These are phyloP conservation scores for Diaporthe vexans DNA, from an alignment of 2,329 filamentous ascomycete species.

Conservation along the genomic window DNA sequence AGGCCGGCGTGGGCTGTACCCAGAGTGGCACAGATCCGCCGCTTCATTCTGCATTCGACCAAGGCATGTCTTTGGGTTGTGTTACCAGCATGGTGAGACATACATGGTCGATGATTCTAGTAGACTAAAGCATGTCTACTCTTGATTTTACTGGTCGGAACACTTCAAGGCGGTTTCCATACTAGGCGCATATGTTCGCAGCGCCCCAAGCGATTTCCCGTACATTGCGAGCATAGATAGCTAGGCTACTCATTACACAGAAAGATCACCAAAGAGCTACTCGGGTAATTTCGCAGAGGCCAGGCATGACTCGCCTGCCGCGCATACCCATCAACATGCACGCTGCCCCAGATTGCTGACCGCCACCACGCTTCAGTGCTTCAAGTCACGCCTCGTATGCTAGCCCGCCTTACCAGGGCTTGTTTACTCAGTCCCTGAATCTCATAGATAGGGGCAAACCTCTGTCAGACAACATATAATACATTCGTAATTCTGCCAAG, in stretches of 20 bases:
- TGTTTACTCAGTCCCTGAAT: neutral
- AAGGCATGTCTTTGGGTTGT: neutral
- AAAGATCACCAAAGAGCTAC: slow-evolving; percentile 1
- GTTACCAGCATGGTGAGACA: neutral
- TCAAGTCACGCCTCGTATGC: slow-evolving; percentile 1
- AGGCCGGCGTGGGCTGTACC: slow-evolving; percentile 16
- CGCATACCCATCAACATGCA: neutral
- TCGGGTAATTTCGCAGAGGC: slow-evolving; percentile 11
- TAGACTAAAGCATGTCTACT: neutral
- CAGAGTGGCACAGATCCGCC: slow-evolving; percentile 6
- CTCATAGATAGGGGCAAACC: neutral
- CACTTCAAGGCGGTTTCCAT: neutral
- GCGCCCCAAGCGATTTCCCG: neutral
- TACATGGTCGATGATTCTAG: neutral
- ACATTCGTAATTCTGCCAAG: slow-evolving; percentile 21
- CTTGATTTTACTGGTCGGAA: neutral
- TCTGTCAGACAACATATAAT: slow-evolving; percentile 24
- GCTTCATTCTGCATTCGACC: neutral
- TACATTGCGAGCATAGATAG: neutral
- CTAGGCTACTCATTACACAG: slow-evolving; percentile 12
- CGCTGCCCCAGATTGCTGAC: slow-evolving; percentile 19
- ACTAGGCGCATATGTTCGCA: neutral
- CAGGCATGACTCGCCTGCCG: slow-evolving; percentile 17
- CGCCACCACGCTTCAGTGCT: slow-evolving; percentile 8
- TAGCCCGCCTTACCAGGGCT: neutral